These are phyloP conservation scores for Fusarium burgessii DNA, from an alignment of 2,329 filamentous ascomycete genomes.

Conservation along the genomic window DNA sequence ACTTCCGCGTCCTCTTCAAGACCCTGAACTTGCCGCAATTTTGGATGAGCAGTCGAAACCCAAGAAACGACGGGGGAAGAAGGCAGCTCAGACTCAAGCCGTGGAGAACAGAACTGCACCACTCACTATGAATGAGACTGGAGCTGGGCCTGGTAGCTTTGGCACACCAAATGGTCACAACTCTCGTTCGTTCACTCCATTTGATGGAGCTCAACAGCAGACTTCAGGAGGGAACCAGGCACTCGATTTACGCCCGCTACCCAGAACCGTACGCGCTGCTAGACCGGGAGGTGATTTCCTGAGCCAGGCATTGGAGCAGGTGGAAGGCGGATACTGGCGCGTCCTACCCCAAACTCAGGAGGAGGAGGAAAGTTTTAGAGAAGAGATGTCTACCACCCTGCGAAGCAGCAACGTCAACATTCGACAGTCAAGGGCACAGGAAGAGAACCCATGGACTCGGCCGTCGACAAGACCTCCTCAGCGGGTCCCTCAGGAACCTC, in stretches of 20 bases:
- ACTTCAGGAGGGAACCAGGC: neutral
- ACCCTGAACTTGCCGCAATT: conserved; percentile 11
- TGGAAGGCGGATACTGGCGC: conserved; percentile 8
- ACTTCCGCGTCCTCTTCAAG: neutral
- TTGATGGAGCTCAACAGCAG: neutral
- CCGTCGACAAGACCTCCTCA: neutral
- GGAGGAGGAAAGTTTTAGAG: neutral
- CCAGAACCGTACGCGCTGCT: neutral
- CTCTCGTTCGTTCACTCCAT: neutral
- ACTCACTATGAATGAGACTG: neutral
- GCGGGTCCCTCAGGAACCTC: neutral
- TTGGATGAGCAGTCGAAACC: conserved; percentile 4
- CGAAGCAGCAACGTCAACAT: neutral
- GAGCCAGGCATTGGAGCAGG: neutral
- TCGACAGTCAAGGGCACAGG: neutral
- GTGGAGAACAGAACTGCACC: neutral
- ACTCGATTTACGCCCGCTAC: neutral
- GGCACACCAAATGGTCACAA: neutral
- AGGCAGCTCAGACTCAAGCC: neutral
- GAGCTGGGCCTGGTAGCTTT: neutral
- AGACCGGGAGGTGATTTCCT: neutral
- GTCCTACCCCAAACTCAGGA: neutral
- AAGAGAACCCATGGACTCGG: neutral
- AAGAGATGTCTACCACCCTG: neutral
- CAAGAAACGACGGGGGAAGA: conserved; percentile 8